Evolutionary conservation across 306 rosid genomes (phyloP).

Genomic region (Lathyrus sativus): DNA sequence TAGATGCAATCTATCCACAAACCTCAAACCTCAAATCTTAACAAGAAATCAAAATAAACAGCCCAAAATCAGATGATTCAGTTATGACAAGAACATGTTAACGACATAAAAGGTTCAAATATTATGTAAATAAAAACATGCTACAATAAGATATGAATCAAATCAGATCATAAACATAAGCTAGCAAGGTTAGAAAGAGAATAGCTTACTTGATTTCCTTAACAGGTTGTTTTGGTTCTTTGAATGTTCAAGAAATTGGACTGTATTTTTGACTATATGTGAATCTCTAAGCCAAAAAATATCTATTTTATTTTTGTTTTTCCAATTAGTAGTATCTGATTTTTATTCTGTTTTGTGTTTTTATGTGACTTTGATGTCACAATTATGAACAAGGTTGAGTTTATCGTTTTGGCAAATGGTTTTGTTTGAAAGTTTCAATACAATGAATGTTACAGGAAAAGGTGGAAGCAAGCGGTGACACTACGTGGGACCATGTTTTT

Average conservation of each 20-base stretch:
- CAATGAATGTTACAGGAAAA: background rate
- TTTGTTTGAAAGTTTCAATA: background rate
- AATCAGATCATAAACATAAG: background rate
- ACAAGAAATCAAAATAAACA: no score
- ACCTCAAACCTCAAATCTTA: background rate
- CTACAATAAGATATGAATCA: background rate
- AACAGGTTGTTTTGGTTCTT: background rate
- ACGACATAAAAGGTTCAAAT: background rate
- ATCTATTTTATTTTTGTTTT: background rate
- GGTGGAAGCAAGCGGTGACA: background rate
- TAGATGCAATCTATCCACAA: conserved; percentile 12
- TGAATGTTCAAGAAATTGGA: background rate
- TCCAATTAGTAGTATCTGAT: background rate
- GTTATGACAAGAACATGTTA: background rate
- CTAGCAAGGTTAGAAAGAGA: background rate
- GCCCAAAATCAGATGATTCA: no score
- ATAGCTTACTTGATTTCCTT: background rate
- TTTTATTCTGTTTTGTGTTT: background rate
- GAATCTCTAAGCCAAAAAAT: background rate
- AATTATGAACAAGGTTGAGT: background rate
- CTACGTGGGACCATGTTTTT: conserved; percentile 7
- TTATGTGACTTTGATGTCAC: conserved; percentile 16
- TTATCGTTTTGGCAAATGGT: background rate
- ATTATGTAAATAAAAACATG: background rate
- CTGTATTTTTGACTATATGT: background rate